Evolutionary conservation across 2,329 filamentous ascomycete species (phyloP), one percentile per base, ranked within the genome.

Genomic region (Chalaropsis ovoidea): DNA sequence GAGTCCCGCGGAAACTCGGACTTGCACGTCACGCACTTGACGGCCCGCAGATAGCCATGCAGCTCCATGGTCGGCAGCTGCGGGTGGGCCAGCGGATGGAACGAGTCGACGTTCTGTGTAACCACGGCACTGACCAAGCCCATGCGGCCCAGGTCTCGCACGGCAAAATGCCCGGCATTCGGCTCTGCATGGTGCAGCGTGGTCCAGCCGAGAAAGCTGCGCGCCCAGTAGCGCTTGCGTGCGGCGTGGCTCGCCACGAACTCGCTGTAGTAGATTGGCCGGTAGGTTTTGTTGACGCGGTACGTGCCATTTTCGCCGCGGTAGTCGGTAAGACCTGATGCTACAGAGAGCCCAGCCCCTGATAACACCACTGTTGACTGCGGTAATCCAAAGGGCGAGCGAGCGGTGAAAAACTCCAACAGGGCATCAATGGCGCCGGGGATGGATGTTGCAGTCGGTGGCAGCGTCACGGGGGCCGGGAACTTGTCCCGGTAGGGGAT

Each of bases 61-160:
- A 99, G 81, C 75, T 97, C 93, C 58, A 95, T 78, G 10, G 89
- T 94, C 5, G 84, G 81, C 54, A 92, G 76, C 10, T 79, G 73
- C 0, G 91, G 89, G 74, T 96, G 92, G 0, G 90, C 88, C 67
- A 77, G 77, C 1, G 82, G 79, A 75, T 99, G 94, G 73, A 99
- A 95, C 1, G 91, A 96, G 76, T 99, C 94, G 63, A 99, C 94
- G 73, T 97, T 97, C 74, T 99, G 94, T 49, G 94, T 97, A 70
- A 99, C 85, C 67, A 96, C 89, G 64, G 79, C 84, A 66, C 81
- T 82, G 52, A 96, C 79, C 62, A 91, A 76, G 1, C 91, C 92
- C 69, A 94, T 77, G 3, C 81, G 75, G 2, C 84, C 88, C 43
- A 97, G 78, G 69, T 87, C 81, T 63, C 83, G 81, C 66, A 97